A percentile compares a stretch with the other conserved stretches of the same genome.
phyloP scores from a whole-genome alignment of 31 red algal genomes.

The Odonthalia washingtoniensis region DNA sequence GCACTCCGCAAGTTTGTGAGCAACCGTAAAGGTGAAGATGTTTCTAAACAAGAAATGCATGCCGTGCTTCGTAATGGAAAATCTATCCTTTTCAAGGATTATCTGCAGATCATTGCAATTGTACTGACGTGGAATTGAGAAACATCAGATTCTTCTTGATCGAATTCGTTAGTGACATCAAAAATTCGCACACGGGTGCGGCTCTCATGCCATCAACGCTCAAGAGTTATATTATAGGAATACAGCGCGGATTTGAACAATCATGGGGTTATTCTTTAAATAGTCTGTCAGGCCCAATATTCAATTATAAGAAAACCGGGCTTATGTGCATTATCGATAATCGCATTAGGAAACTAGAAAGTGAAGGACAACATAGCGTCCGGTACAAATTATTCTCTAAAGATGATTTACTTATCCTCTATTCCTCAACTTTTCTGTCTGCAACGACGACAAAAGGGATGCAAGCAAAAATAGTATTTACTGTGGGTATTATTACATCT shows the following conservation, averaged over 20 bases:
- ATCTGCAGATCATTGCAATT: too few relatives aligned
- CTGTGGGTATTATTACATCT: conserved; percentile 6
- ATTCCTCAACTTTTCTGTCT: not conserved
- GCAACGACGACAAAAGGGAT: not conserved
- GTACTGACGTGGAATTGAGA: too few relatives aligned
- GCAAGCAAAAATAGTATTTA: conserved; percentile 12
- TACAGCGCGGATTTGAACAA: not conserved
- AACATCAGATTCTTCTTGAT: not conserved
- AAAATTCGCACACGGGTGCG: not conserved
- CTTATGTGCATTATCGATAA: conserved; percentile 27
- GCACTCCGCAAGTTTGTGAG: too few relatives aligned
- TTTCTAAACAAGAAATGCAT: too few relatives aligned
- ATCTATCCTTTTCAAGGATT: too few relatives aligned
- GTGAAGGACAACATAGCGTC: not conserved
- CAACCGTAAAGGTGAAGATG: too few relatives aligned
- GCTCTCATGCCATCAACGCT: not conserved
- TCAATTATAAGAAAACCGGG: conserved; percentile 15
- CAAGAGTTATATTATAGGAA: not conserved
- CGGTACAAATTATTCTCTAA: conserved; percentile 8
- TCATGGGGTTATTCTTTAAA: conserved; percentile 9
- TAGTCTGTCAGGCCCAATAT: too few relatives aligned
- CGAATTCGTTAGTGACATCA: not conserved
- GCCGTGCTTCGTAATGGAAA: too few relatives aligned
- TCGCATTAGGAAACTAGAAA: not conserved
- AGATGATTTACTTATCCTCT: conserved; percentile 13